phyloP scores from a whole-genome alignment of 2,329 filamentous ascomycete genomes.

The Penicillium griseofulvum region DNA sequence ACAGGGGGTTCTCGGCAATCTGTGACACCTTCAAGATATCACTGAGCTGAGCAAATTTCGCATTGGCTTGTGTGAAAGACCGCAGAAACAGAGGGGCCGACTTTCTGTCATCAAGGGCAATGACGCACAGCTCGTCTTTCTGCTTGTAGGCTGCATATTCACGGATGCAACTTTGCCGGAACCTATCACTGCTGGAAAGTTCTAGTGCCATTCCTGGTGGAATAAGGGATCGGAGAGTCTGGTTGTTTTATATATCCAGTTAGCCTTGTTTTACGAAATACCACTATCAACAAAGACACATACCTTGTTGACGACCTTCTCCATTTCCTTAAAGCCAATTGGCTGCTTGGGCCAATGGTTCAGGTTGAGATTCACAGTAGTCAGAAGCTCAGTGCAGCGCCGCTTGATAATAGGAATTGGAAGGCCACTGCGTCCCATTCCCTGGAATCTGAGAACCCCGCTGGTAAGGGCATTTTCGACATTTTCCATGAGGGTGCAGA shows the following conservation, averaged over 20 bases:
- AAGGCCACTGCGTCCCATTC: background rate
- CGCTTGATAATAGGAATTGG: slow-evolving; percentile 1
- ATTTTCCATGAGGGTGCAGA: slow-evolving; percentile 7
- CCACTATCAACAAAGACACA: background rate
- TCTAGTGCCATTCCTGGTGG: background rate
- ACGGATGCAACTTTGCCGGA: slow-evolving; percentile 7
- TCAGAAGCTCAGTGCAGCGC: slow-evolving; percentile 13
- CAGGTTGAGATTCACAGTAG: slow-evolving; percentile 12
- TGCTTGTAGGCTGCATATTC: slow-evolving; percentile 10
- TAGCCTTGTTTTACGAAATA: background rate
- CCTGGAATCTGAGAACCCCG: background rate
- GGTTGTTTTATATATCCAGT: background rate
- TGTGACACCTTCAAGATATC: background rate
- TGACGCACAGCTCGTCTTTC: slow-evolving; percentile 12
- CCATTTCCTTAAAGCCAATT: slow-evolving; percentile 2
- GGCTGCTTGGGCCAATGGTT: slow-evolving; percentile 5
- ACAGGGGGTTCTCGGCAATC: background rate
- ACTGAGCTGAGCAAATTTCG: background rate
- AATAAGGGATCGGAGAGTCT: background rate
- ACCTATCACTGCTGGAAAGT: background rate
- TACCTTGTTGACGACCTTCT: slow-evolving; percentile 4
- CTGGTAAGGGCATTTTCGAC: background rate
- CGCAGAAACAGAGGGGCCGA: slow-evolving; percentile 2
- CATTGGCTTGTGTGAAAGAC: background rate
- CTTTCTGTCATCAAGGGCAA: slow-evolving; percentile 12